phyloP scores from a whole-genome alignment of 352 stramenopile species.

The Pseudoperonospora humuli region DNA sequence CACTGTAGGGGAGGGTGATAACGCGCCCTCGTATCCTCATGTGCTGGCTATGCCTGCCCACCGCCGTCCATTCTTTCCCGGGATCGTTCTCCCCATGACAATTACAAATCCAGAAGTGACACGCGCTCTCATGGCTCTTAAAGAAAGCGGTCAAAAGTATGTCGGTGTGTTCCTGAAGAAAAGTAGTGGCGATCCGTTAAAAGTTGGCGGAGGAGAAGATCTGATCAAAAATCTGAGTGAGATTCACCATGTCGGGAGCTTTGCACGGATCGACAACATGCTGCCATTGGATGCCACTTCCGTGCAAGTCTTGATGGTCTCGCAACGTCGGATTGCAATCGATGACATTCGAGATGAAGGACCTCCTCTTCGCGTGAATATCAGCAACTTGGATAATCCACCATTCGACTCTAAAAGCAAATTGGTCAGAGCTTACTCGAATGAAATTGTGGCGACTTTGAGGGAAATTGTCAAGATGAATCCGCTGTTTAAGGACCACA shows the following conservation, averaged over 20 bases:
- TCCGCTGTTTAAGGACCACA: constrained; percentile 96
- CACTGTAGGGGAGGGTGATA: constrained; percentile 54
- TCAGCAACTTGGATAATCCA: constrained; percentile 67
- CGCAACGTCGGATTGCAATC: constrained; percentile 83
- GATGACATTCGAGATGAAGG: constrained; percentile 60
- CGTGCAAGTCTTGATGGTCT: constrained; percentile 82
- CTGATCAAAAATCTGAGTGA: constrained; percentile 89
- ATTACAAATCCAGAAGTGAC: constrained; percentile 83
- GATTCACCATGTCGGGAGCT: constrained; percentile 93
- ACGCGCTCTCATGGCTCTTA: constrained; percentile 83
- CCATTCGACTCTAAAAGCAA: constrained; percentile 70
- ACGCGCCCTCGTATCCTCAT: constrained; percentile 59
- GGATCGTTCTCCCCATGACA: constrained; percentile 77
- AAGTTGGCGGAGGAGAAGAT: constrained; percentile 53
- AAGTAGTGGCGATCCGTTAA: constrained; percentile 24
- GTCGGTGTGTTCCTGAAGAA: constrained; percentile 94
- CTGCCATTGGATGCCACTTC: constrained; percentile 67
- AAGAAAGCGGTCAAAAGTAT: constrained; percentile 84
- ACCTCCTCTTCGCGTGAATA: constrained; percentile 53
- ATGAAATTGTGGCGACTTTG: constrained; percentile 96
- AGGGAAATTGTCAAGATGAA: constrained; percentile 96
- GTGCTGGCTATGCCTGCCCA: constrained; percentile 73
- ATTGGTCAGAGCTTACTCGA: constrained; percentile 93
- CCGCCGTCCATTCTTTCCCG: constrained; percentile 74
- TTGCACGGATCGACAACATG: constrained; percentile 93